Evolutionary conservation across 345 rosid genomes (phyloP), one percentile per base, ranked within the genome.

Genomic region (Eucalyptus camaldulensis): DNA sequence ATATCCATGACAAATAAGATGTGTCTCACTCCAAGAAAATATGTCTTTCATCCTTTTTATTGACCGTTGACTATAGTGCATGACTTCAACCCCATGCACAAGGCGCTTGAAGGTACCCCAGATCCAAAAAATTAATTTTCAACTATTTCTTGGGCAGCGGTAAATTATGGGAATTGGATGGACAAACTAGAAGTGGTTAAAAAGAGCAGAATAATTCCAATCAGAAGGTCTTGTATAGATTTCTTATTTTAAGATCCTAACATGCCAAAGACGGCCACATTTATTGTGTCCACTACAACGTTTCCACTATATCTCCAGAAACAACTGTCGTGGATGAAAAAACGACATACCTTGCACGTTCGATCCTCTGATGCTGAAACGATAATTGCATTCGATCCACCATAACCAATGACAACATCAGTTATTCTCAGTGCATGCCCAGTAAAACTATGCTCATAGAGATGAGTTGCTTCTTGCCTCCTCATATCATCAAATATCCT

Each of bases 311-410:
- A 3, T 76, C 85, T 76, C 83, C 85, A 37, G 85, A 76, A 76
- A 76, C 0, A 40, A 76, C 14, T 76, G 47, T 76, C 13, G 8
- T 22, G 85, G 85, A 76, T 22, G 8, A 40, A 76, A 76, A 40
- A 40, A 72, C 1, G 27, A 72, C 44, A 65, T 27, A 93, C 99
- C 97, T 97, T 97, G 92, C 99, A 97, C 5, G 97, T 96, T 87
- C 95, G 90, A 88, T 96, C 99, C 91, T 94, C 96, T 12, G 99
- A 97, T 89, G 99, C 95, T 33, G 99, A 94, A 86, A 96, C 91
- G n/a, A 96, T 91, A 89, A 93, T 86, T 33, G 98, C 95, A 94
- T 94, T 95, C 89, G 92, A 90, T 88, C 97, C 97, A 72, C 99
- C 97, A 90, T 92, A 92, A 49, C 98, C 99, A 7, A 89, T 49